phyloP scores from a whole-genome alignment of 306 rosid genomes.

The Cyclanthera cordifolia region DNA sequence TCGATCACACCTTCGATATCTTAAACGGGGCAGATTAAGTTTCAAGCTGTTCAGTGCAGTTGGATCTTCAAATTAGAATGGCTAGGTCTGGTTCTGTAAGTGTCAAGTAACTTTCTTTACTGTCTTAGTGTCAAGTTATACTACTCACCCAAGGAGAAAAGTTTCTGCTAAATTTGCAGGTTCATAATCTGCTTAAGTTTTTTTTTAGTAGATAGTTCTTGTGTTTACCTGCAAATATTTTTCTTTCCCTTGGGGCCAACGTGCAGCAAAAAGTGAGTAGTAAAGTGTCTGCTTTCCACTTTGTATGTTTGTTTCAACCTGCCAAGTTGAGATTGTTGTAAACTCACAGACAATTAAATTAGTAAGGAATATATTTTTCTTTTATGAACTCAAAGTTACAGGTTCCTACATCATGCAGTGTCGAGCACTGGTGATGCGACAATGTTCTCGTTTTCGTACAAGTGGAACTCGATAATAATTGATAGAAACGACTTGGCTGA shows the following conservation, averaged over 20 bases:
- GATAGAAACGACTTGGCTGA: too few relatives aligned
- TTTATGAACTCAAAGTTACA: not conserved
- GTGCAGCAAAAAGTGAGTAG: constrained; percentile 2
- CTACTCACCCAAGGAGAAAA: constrained; percentile 4
- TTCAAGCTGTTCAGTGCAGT: constrained; percentile 35
- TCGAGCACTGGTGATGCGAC: not conserved
- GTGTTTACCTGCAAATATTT: constrained; percentile 11
- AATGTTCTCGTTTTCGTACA: not conserved
- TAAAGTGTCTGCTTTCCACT: not conserved
- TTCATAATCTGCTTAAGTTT: not conserved
- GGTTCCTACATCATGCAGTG: not conserved
- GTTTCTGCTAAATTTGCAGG: constrained; percentile 9
- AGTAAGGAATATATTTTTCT: not conserved
- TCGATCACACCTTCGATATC: not conserved
- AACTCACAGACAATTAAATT: not conserved
- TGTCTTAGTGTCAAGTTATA: not conserved
- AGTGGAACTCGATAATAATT: too few relatives aligned
- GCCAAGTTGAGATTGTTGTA: not conserved
- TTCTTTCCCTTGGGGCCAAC: constrained; percentile 12
- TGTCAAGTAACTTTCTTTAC: not conserved
- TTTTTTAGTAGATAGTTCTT: not conserved
- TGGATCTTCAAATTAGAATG: not conserved
- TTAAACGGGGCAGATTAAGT: constrained; percentile 23
- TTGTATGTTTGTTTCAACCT: not conserved
- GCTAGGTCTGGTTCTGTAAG: not conserved